Evolutionary conservation across 208 protist genomes (phyloP), one percentile per base, ranked within the genome.

Genomic region (Porcisia hertigi): DNA sequence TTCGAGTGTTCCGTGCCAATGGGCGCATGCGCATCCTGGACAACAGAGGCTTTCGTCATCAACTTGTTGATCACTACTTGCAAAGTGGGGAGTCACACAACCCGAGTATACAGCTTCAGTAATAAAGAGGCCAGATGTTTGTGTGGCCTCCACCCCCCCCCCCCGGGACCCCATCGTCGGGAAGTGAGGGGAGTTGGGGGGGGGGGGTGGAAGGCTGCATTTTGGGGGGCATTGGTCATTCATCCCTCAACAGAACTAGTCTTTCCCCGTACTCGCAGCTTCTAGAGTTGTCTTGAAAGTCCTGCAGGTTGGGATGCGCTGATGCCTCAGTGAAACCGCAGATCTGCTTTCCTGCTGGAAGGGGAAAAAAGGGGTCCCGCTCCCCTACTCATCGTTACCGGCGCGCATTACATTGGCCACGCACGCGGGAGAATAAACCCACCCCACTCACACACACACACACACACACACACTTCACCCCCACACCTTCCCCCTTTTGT

Each of bases 61-160:
- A 97, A 72, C 77, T 97, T 14, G 82, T 97, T 34, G 93, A 97
- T 54, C 88, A 92, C 80, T 97, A 93, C 84, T 63, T 95, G 12
- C 84, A 94, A 57, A 77, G 55, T 34, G 63, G 83, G 3, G 74
- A 73, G 18, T 67, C 58, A 25, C 80, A 64, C 3, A 58, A 30
- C 4, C 74, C 66, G 23, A 59, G 81, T 18, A 30, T 66, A 49
- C 77, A 43, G 36, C 59, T 69, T 3, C 59, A 41, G 49, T 77
- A 55, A 69, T 20, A 25, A 8, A 36, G 9, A 23, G 23, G 63
- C 20, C 36, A 67, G 41, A 52, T 12, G 11, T 52, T 5, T 14
- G 8, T 12, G 57, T 36, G 9, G 11, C 0, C 34, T 54, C 30
- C 62, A 25, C 58, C 49, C 4, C 7, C 34, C 30, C 30, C 20